Evolutionary conservation across 2,329 filamentous ascomycete genomes (phyloP).

Genomic region (Aspergillus brunneoviolaceus): DNA sequence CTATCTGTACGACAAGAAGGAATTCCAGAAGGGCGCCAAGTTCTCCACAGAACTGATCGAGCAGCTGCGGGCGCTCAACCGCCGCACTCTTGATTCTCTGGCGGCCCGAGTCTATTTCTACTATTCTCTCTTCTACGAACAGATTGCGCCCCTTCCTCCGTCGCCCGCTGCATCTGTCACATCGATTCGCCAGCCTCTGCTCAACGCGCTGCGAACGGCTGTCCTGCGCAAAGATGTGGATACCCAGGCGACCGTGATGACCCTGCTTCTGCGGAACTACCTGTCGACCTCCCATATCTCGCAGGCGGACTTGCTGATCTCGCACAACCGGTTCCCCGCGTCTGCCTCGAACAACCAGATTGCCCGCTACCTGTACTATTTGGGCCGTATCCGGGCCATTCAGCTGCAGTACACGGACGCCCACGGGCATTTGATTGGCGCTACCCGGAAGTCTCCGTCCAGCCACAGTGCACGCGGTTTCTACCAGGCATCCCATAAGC

Average conservation of each 20-base stretch:
- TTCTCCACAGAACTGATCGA: constrained; percentile 84
- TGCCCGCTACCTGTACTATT: constrained; percentile 93
- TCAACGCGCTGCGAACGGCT: constrained; percentile 88
- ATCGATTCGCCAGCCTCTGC: constrained; percentile 77
- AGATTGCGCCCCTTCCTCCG: constrained; percentile 80
- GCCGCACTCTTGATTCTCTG: constrained; percentile 88
- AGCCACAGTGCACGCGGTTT: constrained; percentile 88
- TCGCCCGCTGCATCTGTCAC: constrained; percentile 87
- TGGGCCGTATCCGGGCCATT: constrained; percentile 92
- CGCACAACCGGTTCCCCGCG: constrained; percentile 91
- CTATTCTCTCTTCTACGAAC: constrained; percentile 92
- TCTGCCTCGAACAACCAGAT: constrained; percentile 98
- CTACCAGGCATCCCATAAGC: constrained; percentile 92
- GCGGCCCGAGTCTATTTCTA: constrained; percentile 98
- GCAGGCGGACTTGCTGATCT: constrained; percentile 92
- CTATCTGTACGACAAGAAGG: constrained; percentile 80
- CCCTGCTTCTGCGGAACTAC: constrained; percentile 92
- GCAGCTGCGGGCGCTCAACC: constrained; percentile 83
- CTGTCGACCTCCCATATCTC: constrained; percentile 93
- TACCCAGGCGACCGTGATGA: constrained; percentile 95
- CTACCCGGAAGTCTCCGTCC: constrained; percentile 91
- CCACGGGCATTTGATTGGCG: constrained; percentile 88
- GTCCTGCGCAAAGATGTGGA: constrained; percentile 95
- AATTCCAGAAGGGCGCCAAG: constrained; percentile 73
- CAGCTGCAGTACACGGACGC: constrained; percentile 97